phyloP scores from a whole-genome alignment of 129 eudicot genomes.

The Logfia minima region DNA sequence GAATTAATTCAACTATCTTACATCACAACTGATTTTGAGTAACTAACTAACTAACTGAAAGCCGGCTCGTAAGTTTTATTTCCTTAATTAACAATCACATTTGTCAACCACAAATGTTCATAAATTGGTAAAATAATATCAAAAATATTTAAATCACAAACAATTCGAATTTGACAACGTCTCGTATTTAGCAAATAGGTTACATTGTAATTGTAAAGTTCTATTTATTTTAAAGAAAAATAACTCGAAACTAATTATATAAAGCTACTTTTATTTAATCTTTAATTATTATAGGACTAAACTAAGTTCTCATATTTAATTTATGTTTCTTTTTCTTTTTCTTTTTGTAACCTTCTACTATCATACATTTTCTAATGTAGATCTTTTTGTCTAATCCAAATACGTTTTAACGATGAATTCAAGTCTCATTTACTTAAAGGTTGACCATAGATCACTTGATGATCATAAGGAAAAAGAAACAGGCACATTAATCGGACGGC shows the following conservation, averaged over 20 bases:
- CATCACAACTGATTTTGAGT: neutral
- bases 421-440: neutral
- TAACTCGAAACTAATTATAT: neutral
- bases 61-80: neutral
- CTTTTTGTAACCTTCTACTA: neutral
- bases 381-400: neutral
- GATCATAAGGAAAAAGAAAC: neutral
- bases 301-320: too few relatives aligned
- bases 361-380: neutral
- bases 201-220: too few relatives aligned
- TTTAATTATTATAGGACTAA: too few relatives aligned
- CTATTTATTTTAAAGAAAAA: too few relatives aligned
- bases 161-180: too few relatives aligned
- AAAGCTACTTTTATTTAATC: neutral
- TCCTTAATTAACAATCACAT: neutral
- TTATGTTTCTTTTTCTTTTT: too few relatives aligned
- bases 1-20: neutral
- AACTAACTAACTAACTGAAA: neutral
- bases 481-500: constrained; percentile 22
- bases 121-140: neutral
- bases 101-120: neutral
- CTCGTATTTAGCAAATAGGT: neutral
- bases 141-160: too few relatives aligned
- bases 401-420: neutral
- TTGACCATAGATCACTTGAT: neutral